Conservation (phyloP, 176 grass and related monocot species). For the Carex pumila region DNA sequence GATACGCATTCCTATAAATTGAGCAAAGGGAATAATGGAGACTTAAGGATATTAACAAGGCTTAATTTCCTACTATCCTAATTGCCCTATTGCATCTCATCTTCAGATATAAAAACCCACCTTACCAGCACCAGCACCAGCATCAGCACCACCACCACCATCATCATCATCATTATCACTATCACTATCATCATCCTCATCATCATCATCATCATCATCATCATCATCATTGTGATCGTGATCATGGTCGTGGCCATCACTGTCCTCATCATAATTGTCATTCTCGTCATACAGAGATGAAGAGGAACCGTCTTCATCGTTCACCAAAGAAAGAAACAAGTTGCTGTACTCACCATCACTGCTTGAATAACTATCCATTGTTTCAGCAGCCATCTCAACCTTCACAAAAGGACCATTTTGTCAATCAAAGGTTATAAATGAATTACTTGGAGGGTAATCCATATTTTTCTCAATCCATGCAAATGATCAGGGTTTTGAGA, state of each 20-base stretch:
- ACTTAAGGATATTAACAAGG: background rate
- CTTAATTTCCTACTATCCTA: background rate
- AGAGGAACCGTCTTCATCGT: background rate
- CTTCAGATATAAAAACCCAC: background rate
- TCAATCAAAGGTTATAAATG: background rate
- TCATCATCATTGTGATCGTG: background rate
- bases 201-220: background rate
- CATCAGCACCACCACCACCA: background rate
- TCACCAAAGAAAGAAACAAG: background rate
- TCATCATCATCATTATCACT: background rate
- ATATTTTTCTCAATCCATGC: background rate
- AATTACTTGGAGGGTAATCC: background rate
- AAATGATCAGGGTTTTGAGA: background rate
- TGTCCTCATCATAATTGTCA: background rate
- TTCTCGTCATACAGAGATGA: background rate
- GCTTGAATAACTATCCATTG: background rate
- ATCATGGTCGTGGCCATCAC: background rate
- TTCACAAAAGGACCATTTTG: slow-evolving; percentile 14
- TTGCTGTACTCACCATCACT: background rate
- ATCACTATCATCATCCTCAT: background rate
- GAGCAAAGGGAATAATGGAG: background rate
- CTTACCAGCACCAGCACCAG: background rate
- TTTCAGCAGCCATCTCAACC: slow-evolving; percentile 4
- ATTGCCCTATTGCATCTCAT: background rate
- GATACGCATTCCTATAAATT: background rate